phyloP scores from a whole-genome alignment of 192 early-diverging fungal genomes.

The Powellomyces hirtus region DNA sequence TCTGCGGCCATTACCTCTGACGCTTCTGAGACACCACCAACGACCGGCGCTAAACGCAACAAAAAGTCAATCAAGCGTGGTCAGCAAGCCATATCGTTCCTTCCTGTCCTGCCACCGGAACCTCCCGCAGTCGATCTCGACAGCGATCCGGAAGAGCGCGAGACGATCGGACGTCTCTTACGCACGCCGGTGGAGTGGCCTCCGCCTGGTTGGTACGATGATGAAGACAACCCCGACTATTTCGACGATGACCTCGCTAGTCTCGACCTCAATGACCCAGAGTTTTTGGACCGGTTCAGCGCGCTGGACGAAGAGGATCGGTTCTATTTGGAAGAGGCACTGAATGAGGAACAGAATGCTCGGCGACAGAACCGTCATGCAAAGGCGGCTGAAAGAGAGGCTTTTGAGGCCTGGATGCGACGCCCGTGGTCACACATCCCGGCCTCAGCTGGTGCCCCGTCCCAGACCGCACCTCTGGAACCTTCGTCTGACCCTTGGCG shows the following conservation, averaged over 20 bases:
- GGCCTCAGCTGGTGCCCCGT: not conserved
- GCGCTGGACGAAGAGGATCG: constrained; percentile 5
- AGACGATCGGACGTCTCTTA: not conserved
- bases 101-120: not conserved
- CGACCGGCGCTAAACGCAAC: no score
- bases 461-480: not conserved
- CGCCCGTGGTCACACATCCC: not conserved
- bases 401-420: not conserved
- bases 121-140: constrained; percentile 5
- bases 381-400: not conserved
- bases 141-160: constrained; percentile 8
- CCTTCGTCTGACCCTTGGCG: not conserved
- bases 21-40: no score
- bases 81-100: not conserved
- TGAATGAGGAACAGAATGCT: constrained; percentile 1
- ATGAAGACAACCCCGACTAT: not conserved
- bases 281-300: not conserved
- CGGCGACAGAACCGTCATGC: not conserved
- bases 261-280: not conserved
- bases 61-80: not conserved
- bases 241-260: not conserved
- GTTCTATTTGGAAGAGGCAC: not conserved
- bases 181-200: not conserved
- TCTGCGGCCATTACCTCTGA: no score
- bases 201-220: not conserved